Evolutionary conservation across 2,329 filamentous ascomycete genomes (phyloP).

Genomic region (Thyridium curvatum): DNA sequence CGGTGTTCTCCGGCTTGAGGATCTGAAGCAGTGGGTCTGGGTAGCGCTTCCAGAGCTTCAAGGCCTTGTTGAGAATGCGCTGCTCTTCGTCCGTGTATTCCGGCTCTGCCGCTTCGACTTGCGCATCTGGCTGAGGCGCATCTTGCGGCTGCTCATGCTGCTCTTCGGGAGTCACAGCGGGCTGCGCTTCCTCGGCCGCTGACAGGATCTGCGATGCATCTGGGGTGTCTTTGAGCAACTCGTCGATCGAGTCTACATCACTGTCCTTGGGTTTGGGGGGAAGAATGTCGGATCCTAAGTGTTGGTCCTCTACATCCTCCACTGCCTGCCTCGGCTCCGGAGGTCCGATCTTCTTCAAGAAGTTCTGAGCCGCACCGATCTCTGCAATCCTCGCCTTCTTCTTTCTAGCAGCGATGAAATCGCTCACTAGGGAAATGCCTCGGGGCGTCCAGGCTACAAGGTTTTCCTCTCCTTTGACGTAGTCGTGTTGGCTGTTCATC

Average conservation of each 20-base stretch:
- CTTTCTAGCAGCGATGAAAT: conserved; percentile 72
- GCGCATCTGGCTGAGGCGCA: conserved; percentile 13
- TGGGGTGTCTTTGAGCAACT: conserved; percentile 51
- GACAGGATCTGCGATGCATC: conserved; percentile 37
- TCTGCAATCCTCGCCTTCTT: conserved; percentile 70
- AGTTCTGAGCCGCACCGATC: conserved; percentile 66
- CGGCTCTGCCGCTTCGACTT: conserved; percentile 15
- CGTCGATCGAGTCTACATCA: conserved; percentile 48
- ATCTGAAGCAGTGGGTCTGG: conserved; percentile 51
- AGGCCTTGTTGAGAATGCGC: conserved; percentile 44
- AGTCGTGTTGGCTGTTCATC: conserved; percentile 90
- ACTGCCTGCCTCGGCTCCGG: conserved; percentile 30
- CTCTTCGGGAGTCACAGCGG: conserved; percentile 22
- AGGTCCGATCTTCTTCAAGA: conserved; percentile 53
- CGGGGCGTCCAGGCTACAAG: conserved; percentile 81
- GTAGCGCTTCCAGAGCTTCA: conserved; percentile 60
- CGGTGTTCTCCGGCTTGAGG: conserved; percentile 54
- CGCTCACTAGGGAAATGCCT: conserved; percentile 83
- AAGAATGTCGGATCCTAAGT: conserved; percentile 20
- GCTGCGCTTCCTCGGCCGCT: conserved; percentile 1
- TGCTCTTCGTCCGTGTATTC: conserved; percentile 42
- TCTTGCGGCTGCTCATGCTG: conserved; percentile 14
- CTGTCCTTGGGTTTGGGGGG: conserved; percentile 25
- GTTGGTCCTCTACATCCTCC: conserved; percentile 22
- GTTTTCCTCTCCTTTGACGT: conserved; percentile 91